These are phyloP conservation scores for Daldinia eschscholtzii DNA, from an alignment of 2,329 filamentous ascomycete species.

Conservation along the genomic window DNA sequence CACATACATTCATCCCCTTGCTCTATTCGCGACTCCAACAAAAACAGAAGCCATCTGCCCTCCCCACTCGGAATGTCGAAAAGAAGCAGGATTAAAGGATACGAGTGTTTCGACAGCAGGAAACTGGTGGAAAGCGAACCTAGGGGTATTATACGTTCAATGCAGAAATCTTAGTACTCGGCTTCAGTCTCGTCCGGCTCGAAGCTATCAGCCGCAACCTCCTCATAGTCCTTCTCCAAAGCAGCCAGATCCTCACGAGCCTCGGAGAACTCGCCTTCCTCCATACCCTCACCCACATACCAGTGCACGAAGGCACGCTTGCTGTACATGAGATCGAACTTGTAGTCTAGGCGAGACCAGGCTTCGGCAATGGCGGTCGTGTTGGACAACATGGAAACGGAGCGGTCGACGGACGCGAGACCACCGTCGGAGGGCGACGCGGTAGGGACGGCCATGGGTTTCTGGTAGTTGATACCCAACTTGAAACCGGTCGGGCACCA, in stretches of 20 bases:
- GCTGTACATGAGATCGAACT: constrained; percentile 84
- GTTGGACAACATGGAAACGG: constrained; percentile 79
- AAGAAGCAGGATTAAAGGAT: constrained; percentile 17
- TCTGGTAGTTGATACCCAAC: constrained; percentile 81
- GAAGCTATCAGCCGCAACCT: constrained; percentile 81
- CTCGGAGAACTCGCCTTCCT: constrained; percentile 91
- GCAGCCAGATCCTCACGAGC: constrained; percentile 88
- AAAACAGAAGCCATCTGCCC: constrained; percentile 31
- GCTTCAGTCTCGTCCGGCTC: constrained; percentile 73
- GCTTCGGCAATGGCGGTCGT: constrained; percentile 80
- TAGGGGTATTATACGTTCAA: constrained; percentile 50
- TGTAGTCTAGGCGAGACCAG: constrained; percentile 79
- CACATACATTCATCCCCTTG: constrained; percentile 11
- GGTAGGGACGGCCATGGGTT: constrained; percentile 70
- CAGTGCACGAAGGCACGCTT: constrained; percentile 83
- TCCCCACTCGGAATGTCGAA: constrained; percentile 27
- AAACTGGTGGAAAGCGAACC: constrained; percentile 32
- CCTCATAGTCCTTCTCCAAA: constrained; percentile 88
- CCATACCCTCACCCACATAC: constrained; percentile 92
- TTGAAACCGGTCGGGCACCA: constrained; percentile 84
- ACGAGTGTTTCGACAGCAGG: constrained; percentile 27
- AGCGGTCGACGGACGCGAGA: constrained; percentile 72
- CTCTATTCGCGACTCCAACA: constrained; percentile 34
- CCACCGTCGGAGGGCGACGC: constrained; percentile 67
- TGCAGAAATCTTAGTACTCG: constrained; percentile 78